phyloP scores from a whole-genome alignment of 108 stramenopile species.

The Cyclotella distinguenda region DNA sequence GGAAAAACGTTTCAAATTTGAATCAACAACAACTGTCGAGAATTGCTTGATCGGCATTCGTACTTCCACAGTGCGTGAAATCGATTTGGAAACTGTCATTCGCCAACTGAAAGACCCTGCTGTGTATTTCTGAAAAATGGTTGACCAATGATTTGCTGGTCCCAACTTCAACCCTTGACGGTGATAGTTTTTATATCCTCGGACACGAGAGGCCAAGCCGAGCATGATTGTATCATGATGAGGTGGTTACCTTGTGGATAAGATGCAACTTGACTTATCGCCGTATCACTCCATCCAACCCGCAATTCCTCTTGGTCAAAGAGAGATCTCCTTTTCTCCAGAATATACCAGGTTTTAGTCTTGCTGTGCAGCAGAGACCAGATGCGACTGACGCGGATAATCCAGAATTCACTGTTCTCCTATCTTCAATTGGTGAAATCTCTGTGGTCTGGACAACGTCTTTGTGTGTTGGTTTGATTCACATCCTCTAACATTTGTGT shows the following conservation, averaged over 20 bases:
- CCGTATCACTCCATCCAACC: conserved; percentile 51
- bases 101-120: conserved; percentile 8
- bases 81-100: conserved; percentile 43
- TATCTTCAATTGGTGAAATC: too few relatives aligned
- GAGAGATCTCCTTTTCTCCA: too few relatives aligned
- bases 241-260: conserved; percentile 65
- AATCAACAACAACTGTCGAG: background rate
- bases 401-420: too few relatives aligned
- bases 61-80: conserved; percentile 73
- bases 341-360: too few relatives aligned
- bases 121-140: conserved; percentile 9
- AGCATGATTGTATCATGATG: conserved; percentile 74
- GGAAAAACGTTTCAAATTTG: background rate
- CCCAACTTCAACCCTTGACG: background rate
- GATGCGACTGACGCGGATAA: too few relatives aligned
- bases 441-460: too few relatives aligned
- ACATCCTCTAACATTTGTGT: too few relatives aligned
- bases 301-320: too few relatives aligned
- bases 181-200: conserved; percentile 56
- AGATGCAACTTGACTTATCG: conserved; percentile 63
- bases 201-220: conserved; percentile 62
- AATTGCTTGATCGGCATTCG: conserved; percentile 62
- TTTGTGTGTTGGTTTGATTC: too few relatives aligned
- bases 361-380: too few relatives aligned
- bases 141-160: conserved; percentile 2